phyloP scores from a whole-genome alignment of 441 rosid genomes.

The Eutrema salsugineum region DNA sequence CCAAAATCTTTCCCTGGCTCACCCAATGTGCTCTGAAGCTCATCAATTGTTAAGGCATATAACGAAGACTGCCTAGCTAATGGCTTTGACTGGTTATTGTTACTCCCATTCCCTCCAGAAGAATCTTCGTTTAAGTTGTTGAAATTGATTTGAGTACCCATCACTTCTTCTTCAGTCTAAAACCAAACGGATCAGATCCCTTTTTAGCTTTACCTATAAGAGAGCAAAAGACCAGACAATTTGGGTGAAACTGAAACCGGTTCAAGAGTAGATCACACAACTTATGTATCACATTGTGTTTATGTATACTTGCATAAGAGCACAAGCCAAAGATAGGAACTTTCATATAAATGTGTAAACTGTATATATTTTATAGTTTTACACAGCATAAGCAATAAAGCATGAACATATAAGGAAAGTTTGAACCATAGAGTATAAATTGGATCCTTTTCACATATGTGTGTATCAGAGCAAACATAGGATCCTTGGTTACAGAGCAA shows the following conservation, averaged over 20 bases:
- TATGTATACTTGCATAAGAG: neutral
- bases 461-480: neutral
- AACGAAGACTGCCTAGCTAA: constrained; percentile 53
- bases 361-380: neutral
- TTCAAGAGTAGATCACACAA: neutral
- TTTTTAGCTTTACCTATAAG: neutral
- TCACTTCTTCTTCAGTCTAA: constrained; percentile 3
- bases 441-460: neutral
- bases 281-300: neutral
- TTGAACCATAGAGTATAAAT: neutral
- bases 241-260: neutral
- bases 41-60: constrained; percentile 60
- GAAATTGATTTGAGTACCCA: constrained; percentile 42
- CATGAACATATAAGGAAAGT: neutral
- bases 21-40: constrained; percentile 56
- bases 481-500: neutral
- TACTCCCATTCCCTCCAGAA: constrained; percentile 24
- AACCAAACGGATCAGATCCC: neutral
- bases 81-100: constrained; percentile 14
- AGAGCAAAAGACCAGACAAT: neutral
- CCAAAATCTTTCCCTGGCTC: constrained; percentile 69
- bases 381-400: neutral
- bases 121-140: constrained; percentile 27
- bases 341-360: neutral
- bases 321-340: neutral